phyloP scores from a whole-genome alignment of 176 grass and related monocot genomes.

The Oryza glumipatula region DNA sequence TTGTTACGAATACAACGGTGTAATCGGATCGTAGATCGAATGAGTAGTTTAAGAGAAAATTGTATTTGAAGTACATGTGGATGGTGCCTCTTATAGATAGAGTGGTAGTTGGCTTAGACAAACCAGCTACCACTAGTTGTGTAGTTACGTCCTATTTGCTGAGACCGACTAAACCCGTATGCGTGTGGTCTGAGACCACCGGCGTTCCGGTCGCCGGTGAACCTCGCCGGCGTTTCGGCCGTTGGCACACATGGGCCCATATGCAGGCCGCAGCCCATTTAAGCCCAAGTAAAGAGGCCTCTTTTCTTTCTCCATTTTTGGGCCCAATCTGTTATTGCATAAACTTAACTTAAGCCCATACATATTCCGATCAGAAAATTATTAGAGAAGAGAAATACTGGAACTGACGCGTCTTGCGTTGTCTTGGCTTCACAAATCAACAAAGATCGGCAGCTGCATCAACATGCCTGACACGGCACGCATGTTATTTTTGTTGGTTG shows the following conservation, averaged over 20 bases:
- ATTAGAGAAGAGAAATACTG: neutral
- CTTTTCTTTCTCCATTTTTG: neutral
- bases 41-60: too few relatives aligned
- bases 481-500: neutral
- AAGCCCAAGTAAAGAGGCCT: neutral
- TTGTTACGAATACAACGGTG: too few relatives aligned
- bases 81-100: too few relatives aligned
- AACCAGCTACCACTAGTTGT: too few relatives aligned
- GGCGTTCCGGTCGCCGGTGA: too few relatives aligned
- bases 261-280: neutral
- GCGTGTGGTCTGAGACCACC: neutral
- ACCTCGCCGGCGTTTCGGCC: neutral
- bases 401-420: too few relatives aligned
- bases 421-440: neutral
- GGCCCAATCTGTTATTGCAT: neutral
- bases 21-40: too few relatives aligned
- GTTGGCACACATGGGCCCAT: neutral
- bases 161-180: neutral
- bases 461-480: conserved; percentile 19
- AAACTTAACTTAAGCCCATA: conserved; percentile 14
- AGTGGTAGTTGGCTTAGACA: too few relatives aligned
- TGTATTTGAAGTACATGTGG: too few relatives aligned
- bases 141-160: neutral
- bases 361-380: neutral
- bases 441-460: neutral